phyloP scores from a whole-genome alignment of 495 filamentous ascomycete genomes.

The Penicillium salamii region DNA sequence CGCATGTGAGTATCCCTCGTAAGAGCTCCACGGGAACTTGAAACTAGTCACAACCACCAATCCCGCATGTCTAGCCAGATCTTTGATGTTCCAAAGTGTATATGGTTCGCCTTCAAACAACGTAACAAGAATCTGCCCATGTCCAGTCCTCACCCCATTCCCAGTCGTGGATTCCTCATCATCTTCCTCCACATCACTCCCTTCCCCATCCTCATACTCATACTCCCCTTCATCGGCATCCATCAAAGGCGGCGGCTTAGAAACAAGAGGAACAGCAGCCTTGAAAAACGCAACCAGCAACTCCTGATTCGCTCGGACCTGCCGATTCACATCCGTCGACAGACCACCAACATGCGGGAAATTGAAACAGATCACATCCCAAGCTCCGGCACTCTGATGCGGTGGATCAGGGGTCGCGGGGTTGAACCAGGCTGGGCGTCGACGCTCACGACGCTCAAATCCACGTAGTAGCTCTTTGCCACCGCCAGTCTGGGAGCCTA shows the following conservation, averaged over 20 bases:
- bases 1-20: slow-evolving; percentile 85
- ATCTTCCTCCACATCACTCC: slow-evolving; percentile 17
- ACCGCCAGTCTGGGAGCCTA: slow-evolving; percentile 44
- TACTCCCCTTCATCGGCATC: slow-evolving; percentile 26
- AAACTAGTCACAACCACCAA: slow-evolving; percentile 76
- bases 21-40: slow-evolving; percentile 67
- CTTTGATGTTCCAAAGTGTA: slow-evolving; percentile 88
- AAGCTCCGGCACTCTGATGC: slow-evolving; percentile 40
- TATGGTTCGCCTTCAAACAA: slow-evolving; percentile 93
- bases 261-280: slow-evolving; percentile 50
- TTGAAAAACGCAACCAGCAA: slow-evolving; percentile 82
- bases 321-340: slow-evolving; percentile 87
- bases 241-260: slow-evolving; percentile 31
- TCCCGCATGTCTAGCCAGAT: slow-evolving; percentile 76
- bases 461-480: slow-evolving; percentile 43
- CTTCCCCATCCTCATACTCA: slow-evolving; percentile 19
- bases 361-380: slow-evolving; percentile 85
- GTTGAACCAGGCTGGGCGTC: slow-evolving; percentile 32
- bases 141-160: slow-evolving; percentile 24
- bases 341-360: slow-evolving; percentile 95
- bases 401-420: background rate
- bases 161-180: slow-evolving; percentile 20
- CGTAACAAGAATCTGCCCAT: slow-evolving; percentile 75
- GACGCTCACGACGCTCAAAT: slow-evolving; percentile 27
- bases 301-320: slow-evolving; percentile 90